Evolutionary conservation across 2,329 filamentous ascomycete genomes (phyloP), one percentile per base, ranked within the genome.

Genomic region (Arthrobotrys entomopaga): DNA sequence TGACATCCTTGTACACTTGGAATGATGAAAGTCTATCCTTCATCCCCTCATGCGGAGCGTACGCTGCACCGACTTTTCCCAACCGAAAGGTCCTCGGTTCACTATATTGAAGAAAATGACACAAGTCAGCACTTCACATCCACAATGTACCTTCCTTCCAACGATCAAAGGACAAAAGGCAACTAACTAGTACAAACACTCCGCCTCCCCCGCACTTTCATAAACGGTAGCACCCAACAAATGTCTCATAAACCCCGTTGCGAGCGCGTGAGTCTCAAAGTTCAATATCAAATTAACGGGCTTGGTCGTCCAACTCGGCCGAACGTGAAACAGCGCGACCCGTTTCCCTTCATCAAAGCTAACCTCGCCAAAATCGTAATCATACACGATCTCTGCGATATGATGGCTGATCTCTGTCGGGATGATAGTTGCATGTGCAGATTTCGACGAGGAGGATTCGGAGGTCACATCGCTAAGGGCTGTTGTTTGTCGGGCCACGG

Each of bases 261-360:
- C 70, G 52, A 65, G 38, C 11, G 22, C 34, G 24, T 75, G 63
- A 52, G 63, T 61, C 2, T 75, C 63, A 40, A 75, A 75, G 22
- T 75, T 65, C 64, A 75, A 59, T 19, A 69, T 65, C 63, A 75
- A 48, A 60, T 75, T 75, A n/a, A 67, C 63, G 19, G 70, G 64
- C 38, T 43, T 61, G 15, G 40, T 46, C 57, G 58, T 52, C 70
- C 70, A 75, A 48, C 63, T 67, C 38, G 70, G 70, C 26, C 49
- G 42, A 7, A 75, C 70, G 26, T 64, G 53, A 26, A 67, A 75
- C 43, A 75, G 20, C 4, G 63, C 52, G 16, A 75, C 70, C 42
- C 70, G 70, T 46, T 67, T 75, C 7, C 63, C 63, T 38, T 75
- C 70, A 24, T 65, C 70, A 20, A 73, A 73, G 29, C 61, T 73